Evolutionary conservation across 2,329 filamentous ascomycete species (phyloP), one percentile per base, ranked within the genome.

Genomic region (Fusarium liriodendri): DNA sequence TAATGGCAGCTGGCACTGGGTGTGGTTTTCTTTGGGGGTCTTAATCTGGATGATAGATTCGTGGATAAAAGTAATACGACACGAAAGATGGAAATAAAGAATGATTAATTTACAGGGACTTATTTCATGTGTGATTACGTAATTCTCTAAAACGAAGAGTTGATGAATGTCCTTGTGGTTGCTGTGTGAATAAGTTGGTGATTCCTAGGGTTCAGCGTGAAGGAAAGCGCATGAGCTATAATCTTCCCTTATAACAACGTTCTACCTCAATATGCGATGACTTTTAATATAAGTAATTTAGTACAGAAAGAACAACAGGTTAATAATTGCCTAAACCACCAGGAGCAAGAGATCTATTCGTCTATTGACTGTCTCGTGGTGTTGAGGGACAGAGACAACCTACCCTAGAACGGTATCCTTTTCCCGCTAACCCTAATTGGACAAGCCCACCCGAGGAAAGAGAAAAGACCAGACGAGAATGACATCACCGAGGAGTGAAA

Each of bases 401-500:
- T 52, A 52, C 47, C 47, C 47, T 52, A 52, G 25, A 52, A 32
- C 18, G 0, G 29, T 3, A 29, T 29, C 6, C 27, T 29, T 29
- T 29, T n/a, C 1, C 47, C 18, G 10, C 47, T 52, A 52, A 32
- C 5, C 47, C 27, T 6, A 13, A 32, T 3, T 3, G 7, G 47
- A 52, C 11, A 52, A 32, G 47, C 27, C 20, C 42, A 10, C 8
- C 22, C 22, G 42, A 10, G 14, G 42, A 47, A 32, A 52, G 16
- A 45, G 40, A 29, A n/a, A n/a, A n/a, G 47, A 52, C 47, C 18
- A n/a, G 20, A n/a, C 10, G 27, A 52, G 25, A 29, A 52, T 52
- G 47, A 52, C 47, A 52, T 52, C 47, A 52, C 25, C n/a, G 25
- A 52, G 27, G 18, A 29, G 47, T 11, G 27, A n/a, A 52, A 52